Base-by-base conservation (phyloP, 768 basidiomycete genomes). In the Porpolomopsis calyptriformis region DNA sequence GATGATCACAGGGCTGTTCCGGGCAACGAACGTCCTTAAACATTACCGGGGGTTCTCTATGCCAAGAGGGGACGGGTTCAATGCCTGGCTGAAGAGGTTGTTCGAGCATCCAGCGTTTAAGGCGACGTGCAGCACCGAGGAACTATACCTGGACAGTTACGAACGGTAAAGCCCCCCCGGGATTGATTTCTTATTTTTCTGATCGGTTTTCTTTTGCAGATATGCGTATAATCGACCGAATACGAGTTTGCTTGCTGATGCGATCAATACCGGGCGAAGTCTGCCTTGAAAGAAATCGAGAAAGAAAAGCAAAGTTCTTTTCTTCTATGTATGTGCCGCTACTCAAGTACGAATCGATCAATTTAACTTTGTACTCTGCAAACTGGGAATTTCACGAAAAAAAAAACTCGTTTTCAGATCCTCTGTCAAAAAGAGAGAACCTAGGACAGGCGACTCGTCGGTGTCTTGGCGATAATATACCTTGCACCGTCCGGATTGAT, bases 151-250 rank as follows among this genome's bases (percentile, higher is more conserved):
- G 7, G 80, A 82, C 49, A 80, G 78, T 51, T 86, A 85, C 51
- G 83, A 85, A 53, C 68, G 81, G 81, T 74, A 27, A 40, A 69
- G n/a, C n/a, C n/a, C n/a, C n/a, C n/a, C n/a, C n/a, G n/a, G n/a
- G n/a, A n/a, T n/a, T n/a, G n/a, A n/a, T n/a, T n/a, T n/a, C n/a
- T n/a, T n/a, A n/a, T n/a, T n/a, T n/a, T n/a, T n/a, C n/a, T n/a
- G n/a, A n/a, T n/a, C n/a, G n/a, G n/a, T n/a, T n/a, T n/a, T 27
- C 4, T 9, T 29, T 35, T 36, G 22, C 49, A 86, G 84, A 55
- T 86, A 85, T 54, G 83, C 84, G 0, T 80, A 76, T 56, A 87
- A 87, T 55, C 69, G 82, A 24, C 81, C 84, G 2, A 81, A 85
- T 55, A 85, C 83, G 3, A 84, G 82, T 53, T 78, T 80, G 53